Conservation (phyloP, 768 basidiomycete species). For the Chalciporus sphaerocephalus region DNA sequence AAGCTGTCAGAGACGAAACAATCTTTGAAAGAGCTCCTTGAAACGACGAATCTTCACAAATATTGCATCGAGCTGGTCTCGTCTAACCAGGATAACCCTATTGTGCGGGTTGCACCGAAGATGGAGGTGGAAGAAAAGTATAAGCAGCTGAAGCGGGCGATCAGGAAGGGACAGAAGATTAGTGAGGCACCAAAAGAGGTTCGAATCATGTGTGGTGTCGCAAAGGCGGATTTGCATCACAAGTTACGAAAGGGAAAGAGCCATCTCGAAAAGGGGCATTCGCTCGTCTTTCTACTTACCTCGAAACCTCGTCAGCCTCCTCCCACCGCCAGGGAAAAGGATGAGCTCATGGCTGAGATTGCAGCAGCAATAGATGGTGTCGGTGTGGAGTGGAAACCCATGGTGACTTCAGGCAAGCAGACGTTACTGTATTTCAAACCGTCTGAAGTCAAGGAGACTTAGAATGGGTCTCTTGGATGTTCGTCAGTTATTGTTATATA, state of each 20-base stretch:
- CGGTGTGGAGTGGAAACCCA: slow-evolving; percentile 49
- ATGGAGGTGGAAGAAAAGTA: slow-evolving; percentile 39
- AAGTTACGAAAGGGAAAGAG: slow-evolving; percentile 57
- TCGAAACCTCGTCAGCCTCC: slow-evolving; percentile 44
- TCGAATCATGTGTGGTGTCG: slow-evolving; percentile 67
- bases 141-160: slow-evolving; percentile 34
- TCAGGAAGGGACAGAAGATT: slow-evolving; percentile 27
- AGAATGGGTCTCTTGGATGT: slow-evolving; percentile 1
- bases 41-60: slow-evolving; percentile 36
- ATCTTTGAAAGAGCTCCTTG: slow-evolving; percentile 42
- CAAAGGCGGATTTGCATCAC: slow-evolving; percentile 54
- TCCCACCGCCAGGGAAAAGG: slow-evolving; percentile 38
- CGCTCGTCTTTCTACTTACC: slow-evolving; percentile 53
- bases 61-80: slow-evolving; percentile 55
- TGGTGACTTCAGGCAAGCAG: slow-evolving; percentile 36
- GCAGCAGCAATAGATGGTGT: slow-evolving; percentile 43
- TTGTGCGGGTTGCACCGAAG: slow-evolving; percentile 56
- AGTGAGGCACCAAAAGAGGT: slow-evolving; percentile 54
- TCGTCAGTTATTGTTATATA: slow-evolving; percentile 3
- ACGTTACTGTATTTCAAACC: slow-evolving; percentile 38
- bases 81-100: slow-evolving; percentile 40
- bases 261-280: slow-evolving; percentile 56
- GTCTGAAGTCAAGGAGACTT: slow-evolving; percentile 30
- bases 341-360: slow-evolving; percentile 42
- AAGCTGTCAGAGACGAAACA: slow-evolving; percentile 33